A percentile compares a stretch with the other conserved stretches of the same genome.
phyloP scores from a whole-genome alignment of 192 early-diverging fungal species.

The Lunasporangiospora selenospora region DNA sequence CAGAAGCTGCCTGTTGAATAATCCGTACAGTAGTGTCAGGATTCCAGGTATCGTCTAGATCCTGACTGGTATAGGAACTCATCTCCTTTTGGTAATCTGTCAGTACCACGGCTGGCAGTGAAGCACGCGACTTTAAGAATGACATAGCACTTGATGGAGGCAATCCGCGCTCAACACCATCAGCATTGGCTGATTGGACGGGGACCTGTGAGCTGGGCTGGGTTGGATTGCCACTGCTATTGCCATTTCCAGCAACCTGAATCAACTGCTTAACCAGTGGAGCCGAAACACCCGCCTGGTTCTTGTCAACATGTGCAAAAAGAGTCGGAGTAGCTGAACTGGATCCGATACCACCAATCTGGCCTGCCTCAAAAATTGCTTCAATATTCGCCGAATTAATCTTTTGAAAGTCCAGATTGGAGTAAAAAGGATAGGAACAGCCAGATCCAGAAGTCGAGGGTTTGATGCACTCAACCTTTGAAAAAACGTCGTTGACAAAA shows the following conservation, averaged over 20 bases:
- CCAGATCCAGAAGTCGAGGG: conserved; percentile 40
- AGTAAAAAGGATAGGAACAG: conserved; percentile 71
- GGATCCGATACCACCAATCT: conserved; percentile 52
- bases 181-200: conserved; percentile 52
- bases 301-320: conserved; percentile 56
- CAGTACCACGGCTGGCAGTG: conserved; percentile 70
- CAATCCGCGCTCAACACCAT: conserved; percentile 53
- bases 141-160: conserved; percentile 79
- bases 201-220: conserved; percentile 5
- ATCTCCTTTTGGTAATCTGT: conserved; percentile 65
- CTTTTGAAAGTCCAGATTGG: conserved; percentile 65
- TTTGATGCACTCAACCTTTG: conserved; percentile 61
- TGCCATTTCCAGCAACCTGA: conserved; percentile 5
- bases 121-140: conserved; percentile 65
- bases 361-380: conserved; percentile 72
- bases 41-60: conserved; percentile 50
- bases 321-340: conserved; percentile 13
- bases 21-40: conserved; percentile 41
- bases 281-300: neutral
- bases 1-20: conserved; percentile 69
- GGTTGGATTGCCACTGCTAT: conserved; percentile 3
- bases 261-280: conserved; percentile 24
- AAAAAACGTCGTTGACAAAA: conserved; percentile 77
- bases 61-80: conserved; percentile 49
- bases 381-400: conserved; percentile 74